A percentile compares a stretch with the other conserved stretches of the same genome.
These are phyloP conservation scores for Olyra latifolia DNA, from an alignment of 176 grass and related monocot genomes.

Conservation along the genomic window DNA sequence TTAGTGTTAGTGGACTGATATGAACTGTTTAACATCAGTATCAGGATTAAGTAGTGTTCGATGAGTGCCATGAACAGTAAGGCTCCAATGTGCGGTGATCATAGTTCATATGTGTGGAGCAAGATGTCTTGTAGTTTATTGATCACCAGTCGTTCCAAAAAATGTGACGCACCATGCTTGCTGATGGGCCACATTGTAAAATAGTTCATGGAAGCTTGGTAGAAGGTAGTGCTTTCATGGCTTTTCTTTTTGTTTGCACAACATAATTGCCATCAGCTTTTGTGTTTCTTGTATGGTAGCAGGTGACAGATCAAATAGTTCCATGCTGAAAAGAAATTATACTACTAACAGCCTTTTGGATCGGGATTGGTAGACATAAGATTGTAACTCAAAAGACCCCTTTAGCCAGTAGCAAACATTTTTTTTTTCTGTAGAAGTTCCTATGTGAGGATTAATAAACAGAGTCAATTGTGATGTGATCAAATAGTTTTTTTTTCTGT, in stretches of 20 bases:
- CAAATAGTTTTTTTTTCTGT: not conserved
- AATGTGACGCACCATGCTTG: not conserved
- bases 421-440: not conserved
- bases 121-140: not conserved
- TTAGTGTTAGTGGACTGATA: not conserved
- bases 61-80: not conserved
- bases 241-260: not conserved
- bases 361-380: not conserved
- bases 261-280: not conserved
- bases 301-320: conserved; percentile 3
- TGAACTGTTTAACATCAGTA: not conserved
- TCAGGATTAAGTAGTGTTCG: not conserved
- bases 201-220: conserved; percentile 10
- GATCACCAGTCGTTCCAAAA: not conserved
- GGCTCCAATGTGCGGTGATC: not conserved
- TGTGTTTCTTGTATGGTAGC: not conserved
- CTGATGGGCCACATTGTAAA: not conserved
- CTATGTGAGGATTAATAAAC: not conserved
- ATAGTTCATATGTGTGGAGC: not conserved
- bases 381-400: not conserved
- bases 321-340: not conserved
- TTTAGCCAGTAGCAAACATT: not conserved
- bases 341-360: not conserved
- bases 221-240: conserved; percentile 11
- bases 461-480: not conserved